Conservation (phyloP, 2,329 filamentous ascomycete genomes). For the Pseudogymnoascus sp. region DNA sequence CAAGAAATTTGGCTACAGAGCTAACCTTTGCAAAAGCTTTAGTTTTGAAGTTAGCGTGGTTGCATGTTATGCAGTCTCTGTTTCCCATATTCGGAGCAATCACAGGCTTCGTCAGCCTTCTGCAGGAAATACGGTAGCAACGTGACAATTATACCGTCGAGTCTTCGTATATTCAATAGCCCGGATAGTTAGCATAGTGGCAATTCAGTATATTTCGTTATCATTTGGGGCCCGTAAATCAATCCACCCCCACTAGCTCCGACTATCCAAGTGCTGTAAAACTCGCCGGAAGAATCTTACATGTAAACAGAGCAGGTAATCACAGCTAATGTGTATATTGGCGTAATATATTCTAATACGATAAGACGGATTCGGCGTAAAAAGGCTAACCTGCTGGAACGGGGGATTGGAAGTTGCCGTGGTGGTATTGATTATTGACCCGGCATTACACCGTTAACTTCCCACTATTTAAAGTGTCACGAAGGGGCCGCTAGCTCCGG, state of each 20-base stretch:
- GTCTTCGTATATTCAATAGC: background rate
- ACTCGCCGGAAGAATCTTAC: background rate
- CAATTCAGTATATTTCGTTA: background rate
- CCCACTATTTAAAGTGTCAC: background rate
- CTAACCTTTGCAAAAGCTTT: slow-evolving; percentile 17
- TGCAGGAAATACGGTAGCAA: background rate
- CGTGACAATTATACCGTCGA: background rate
- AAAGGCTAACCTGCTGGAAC: background rate
- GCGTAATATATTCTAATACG: background rate
- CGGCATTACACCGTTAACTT: background rate
- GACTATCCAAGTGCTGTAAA: background rate
- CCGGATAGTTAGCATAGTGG: background rate
- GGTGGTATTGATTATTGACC: background rate
- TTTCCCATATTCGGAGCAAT: slow-evolving; percentile 20
- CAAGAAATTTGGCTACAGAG: background rate
- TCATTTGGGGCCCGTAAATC: background rate
- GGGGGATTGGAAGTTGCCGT: background rate
- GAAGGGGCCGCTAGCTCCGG: background rate
- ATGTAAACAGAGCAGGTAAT: background rate
- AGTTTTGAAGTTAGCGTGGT: slow-evolving; percentile 24
- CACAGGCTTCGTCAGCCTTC: slow-evolving; percentile 11
- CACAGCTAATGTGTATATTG: background rate
- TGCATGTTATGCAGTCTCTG: slow-evolving; percentile 24
- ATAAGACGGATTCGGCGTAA: background rate
- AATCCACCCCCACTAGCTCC: background rate